Percentiles rank a stretch among this genome's conserved stretches.
Evolutionary conservation across 2,329 filamentous ascomycete genomes (phyloP).

Genomic region (Alternaria sp.): DNA sequence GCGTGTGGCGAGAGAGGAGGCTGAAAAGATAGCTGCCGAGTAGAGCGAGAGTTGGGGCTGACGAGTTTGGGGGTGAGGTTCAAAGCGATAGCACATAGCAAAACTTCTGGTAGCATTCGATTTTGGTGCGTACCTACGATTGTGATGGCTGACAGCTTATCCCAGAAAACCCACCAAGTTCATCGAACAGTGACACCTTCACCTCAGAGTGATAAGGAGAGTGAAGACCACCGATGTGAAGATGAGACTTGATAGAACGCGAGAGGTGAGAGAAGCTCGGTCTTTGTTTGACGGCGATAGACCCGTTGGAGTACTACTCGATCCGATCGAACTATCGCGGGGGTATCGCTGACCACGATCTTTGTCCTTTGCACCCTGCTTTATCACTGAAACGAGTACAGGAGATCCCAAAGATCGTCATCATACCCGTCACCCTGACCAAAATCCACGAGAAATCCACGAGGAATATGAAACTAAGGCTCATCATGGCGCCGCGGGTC

Average conservation of each 20-base stretch:
- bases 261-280: background rate
- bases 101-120: no score
- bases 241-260: background rate
- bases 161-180: background rate
- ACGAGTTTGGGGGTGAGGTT: accelerated
- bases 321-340: background rate
- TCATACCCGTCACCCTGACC: background rate
- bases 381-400: background rate
- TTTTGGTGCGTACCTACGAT: background rate
- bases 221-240: background rate
- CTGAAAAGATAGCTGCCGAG: background rate
- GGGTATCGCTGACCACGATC: no score
- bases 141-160: background rate
- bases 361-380: background rate
- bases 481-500: background rate
- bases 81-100: no score
- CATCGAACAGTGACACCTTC: background rate
- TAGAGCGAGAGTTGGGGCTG: background rate
- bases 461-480: background rate
- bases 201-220: background rate
- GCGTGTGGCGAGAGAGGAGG: background rate
- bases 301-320: background rate
- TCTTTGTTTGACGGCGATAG: background rate
- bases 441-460: background rate
- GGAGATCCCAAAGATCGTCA: background rate